phyloP scores from a whole-genome alignment of 768 basidiomycete genomes.

The Fomitopsis pulvina region DNA sequence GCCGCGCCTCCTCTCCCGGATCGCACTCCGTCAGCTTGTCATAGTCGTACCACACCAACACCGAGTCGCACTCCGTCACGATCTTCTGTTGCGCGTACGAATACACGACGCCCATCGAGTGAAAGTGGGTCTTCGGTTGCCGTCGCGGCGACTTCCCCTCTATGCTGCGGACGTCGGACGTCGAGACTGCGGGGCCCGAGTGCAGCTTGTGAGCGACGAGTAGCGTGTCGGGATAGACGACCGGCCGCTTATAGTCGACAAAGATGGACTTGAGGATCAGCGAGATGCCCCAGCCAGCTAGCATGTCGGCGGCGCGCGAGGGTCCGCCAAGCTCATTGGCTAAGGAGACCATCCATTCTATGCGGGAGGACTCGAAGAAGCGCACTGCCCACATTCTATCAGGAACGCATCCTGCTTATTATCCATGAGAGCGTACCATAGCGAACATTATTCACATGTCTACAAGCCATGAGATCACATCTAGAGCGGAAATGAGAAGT shows the following conservation, averaged over 20 bases:
- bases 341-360: slow-evolving; percentile 57
- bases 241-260: slow-evolving; percentile 62
- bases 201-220: slow-evolving; percentile 55
- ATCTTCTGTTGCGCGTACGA: slow-evolving; percentile 56
- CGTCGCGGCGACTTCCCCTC: background rate
- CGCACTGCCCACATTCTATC: slow-evolving; percentile 35
- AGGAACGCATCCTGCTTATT: background rate
- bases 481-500: background rate
- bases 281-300: slow-evolving; percentile 59
- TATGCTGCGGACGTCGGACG: slow-evolving; percentile 4
- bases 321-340: slow-evolving; percentile 57
- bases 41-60: slow-evolving; percentile 76
- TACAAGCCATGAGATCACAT: slow-evolving; percentile 20
- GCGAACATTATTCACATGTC: slow-evolving; percentile 75
- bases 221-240: slow-evolving; percentile 71
- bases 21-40: slow-evolving; percentile 56
- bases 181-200: slow-evolving; percentile 14
- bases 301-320: slow-evolving; percentile 46
- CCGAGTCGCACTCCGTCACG: slow-evolving; percentile 59
- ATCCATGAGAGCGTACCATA: slow-evolving; percentile 41
- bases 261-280: slow-evolving; percentile 68
- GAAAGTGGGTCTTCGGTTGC: slow-evolving; percentile 35
- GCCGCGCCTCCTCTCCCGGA: slow-evolving; percentile 41
- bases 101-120: slow-evolving; percentile 49
- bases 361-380: slow-evolving; percentile 69